Evolutionary conservation across 345 rosid genomes (phyloP).

Genomic region (Xanthoceras sorbifolium): DNA sequence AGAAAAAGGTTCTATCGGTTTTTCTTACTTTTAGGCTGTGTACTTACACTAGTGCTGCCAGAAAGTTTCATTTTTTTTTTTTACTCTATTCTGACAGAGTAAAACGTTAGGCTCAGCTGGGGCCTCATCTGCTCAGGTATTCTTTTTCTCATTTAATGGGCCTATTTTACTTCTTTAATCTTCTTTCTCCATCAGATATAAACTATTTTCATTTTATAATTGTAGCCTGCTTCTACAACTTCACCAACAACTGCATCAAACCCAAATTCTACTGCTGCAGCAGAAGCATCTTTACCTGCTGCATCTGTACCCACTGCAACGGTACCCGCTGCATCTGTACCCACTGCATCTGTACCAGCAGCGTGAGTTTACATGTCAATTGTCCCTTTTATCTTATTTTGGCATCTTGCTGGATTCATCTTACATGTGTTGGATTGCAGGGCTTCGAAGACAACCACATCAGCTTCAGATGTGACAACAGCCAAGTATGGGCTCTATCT

Average conservation of each 20-base stretch:
- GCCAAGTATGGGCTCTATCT: conserved; percentile 38
- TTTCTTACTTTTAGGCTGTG: background rate
- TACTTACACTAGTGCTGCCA: background rate
- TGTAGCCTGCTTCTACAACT: conserved; percentile 58
- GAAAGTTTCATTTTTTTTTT: background rate
- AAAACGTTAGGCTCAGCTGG: conserved; percentile 59
- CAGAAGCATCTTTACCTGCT: conserved; percentile 55
- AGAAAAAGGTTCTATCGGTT: background rate
- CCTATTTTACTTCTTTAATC: conserved; percentile 1
- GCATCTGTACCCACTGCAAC: conserved; percentile 43
- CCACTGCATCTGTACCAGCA: conserved; percentile 54
- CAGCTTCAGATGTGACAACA: conserved; percentile 40
- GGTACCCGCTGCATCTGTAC: conserved; percentile 46
- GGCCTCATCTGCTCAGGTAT: conserved; percentile 64
- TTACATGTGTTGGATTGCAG: conserved; percentile 28
- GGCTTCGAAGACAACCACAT: conserved; percentile 27
- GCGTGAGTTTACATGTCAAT: conserved; percentile 40
- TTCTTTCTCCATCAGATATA: background rate
- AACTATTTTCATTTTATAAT: conserved; percentile 15
- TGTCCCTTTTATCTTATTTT: background rate
- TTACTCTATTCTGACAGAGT: conserved; percentile 52
- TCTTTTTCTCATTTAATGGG: conserved; percentile 10
- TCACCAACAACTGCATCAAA: conserved; percentile 43
- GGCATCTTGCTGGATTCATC: conserved; percentile 11
- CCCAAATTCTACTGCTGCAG: conserved; percentile 43